Percentiles rank a stretch among this genome's conserved stretches.
Evolutionary conservation across 305 asterid genomes (phyloP).

Genomic region (Fraxinus platypoda): DNA sequence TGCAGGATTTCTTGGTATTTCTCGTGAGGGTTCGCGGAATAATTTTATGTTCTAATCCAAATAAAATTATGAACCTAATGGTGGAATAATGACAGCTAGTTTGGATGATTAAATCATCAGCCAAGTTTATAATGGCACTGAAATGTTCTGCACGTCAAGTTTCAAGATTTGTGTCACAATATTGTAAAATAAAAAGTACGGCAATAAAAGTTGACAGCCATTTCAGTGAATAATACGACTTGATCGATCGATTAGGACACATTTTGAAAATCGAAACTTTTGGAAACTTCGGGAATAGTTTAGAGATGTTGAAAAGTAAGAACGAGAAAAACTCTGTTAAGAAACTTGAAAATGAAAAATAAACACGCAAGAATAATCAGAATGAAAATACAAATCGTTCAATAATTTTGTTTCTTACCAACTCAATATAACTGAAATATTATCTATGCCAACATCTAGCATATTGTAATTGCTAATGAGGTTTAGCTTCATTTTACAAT

Average conservation of each 20-base stretch:
- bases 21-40: background rate
- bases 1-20: slow-evolving; percentile 12
- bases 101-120: background rate
- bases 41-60: background rate
- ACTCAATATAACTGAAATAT: background rate
- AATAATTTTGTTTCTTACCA: background rate
- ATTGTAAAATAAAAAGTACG: background rate
- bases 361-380: background rate
- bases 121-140: background rate
- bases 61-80: background rate
- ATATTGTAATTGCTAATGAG: background rate
- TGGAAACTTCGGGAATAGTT: background rate
- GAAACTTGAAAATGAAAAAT: background rate
- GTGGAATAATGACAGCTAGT: background rate
- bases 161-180: background rate
- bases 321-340: background rate
- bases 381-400: background rate
- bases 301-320: background rate
- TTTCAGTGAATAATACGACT: background rate
- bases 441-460: background rate
- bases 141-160: background rate
- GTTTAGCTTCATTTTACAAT: background rate
- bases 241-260: background rate
- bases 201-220: background rate
- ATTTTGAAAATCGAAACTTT: background rate